A percentile compares a stretch with the other conserved stretches of the same genome.
Conservation (phyloP, 2,329 filamentous ascomycete genomes). For the Trichoderma brevicompactum region DNA sequence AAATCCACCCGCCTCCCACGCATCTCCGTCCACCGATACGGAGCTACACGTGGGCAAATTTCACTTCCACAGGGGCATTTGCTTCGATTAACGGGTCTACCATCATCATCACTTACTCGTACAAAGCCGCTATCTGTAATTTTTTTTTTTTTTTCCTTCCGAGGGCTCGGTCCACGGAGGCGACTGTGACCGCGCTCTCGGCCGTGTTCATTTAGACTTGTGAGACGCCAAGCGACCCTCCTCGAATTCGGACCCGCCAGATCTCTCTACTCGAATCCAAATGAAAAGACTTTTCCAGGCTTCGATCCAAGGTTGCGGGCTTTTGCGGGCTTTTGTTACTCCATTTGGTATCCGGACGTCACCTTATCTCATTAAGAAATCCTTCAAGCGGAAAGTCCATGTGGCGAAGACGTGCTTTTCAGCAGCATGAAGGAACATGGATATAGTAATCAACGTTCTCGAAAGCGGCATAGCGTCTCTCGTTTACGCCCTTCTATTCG, state of each 20-base stretch:
- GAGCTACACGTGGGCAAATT: neutral
- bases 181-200: too few species aligned
- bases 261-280: neutral
- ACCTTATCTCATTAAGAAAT: neutral
- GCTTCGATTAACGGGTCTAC: neutral
- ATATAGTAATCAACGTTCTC: conserved; percentile 18
- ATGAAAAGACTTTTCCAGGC: neutral
- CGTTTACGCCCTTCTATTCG: neutral
- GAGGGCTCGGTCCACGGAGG: too few species aligned
- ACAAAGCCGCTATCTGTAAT: neutral
- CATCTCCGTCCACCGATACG: neutral
- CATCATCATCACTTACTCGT: neutral
- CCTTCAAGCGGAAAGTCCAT: neutral
- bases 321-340: conserved; percentile 3
- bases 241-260: neutral
- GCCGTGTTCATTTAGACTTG: neutral
- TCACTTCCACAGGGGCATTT: neutral
- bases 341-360: neutral
- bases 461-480: neutral
- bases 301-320: neutral
- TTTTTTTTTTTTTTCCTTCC: too few species aligned
- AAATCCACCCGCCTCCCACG: neutral
- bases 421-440: neutral
- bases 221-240: neutral
- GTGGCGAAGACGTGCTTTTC: neutral